Conservation (phyloP, 352 stramenopile genomes). For the Globisporangium echinulatum region DNA sequence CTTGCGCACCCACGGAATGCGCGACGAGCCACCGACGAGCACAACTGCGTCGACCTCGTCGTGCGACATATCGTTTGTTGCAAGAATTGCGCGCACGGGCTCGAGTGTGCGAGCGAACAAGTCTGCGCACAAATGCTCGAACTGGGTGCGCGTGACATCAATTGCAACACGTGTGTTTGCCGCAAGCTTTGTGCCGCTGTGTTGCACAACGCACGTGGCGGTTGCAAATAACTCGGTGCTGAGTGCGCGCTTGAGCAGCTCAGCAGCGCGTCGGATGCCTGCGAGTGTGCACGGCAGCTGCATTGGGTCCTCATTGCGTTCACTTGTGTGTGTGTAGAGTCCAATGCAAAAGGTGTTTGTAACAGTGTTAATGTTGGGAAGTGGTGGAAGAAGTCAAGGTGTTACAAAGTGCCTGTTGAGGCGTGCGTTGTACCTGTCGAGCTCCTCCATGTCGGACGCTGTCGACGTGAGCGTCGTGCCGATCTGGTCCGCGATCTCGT, state of each 20-base stretch:
- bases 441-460: constrained; percentile 16
- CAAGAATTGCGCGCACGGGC: constrained; percentile 45
- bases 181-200: background rate
- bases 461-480: constrained; percentile 23
- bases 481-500: constrained; percentile 62
- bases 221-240: constrained; percentile 20
- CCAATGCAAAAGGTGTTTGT: no score
- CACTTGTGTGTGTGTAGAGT: background rate
- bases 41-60: constrained; percentile 92
- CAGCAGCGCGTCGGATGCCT: constrained; percentile 46
- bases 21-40: constrained; percentile 91
- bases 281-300: constrained; percentile 41
- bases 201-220: constrained; percentile 27
- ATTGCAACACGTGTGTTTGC: constrained; percentile 9
- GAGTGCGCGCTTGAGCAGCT: constrained; percentile 49
- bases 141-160: constrained; percentile 31
- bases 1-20: constrained; percentile 84
- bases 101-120: constrained; percentile 52
- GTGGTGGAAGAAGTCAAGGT: no score
- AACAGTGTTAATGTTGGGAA: no score
- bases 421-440: constrained; percentile 4
- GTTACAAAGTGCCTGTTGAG: no score
- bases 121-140: constrained; percentile 37
- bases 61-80: constrained; percentile 58
- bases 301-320: constrained; percentile 13